A percentile compares a stretch with the other conserved stretches of the same genome.
Evolutionary conservation across 768 basidiomycete species (phyloP).

Genomic region (Crucibulum laeve): DNA sequence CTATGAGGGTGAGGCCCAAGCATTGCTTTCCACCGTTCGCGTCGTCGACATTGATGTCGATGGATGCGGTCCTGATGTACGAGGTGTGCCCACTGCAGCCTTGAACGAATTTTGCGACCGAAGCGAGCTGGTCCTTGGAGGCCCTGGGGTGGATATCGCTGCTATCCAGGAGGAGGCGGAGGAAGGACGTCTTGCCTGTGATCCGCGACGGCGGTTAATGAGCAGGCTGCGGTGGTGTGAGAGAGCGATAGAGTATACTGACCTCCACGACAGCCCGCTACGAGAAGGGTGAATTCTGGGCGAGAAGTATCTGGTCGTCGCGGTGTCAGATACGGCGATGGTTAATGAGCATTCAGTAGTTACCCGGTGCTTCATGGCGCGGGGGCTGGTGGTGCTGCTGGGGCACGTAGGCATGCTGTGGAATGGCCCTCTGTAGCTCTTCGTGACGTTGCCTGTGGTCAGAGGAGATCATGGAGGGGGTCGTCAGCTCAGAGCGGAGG

Average conservation of each 20-base stretch:
- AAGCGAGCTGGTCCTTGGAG: conserved; percentile 71
- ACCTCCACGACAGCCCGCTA: conserved; percentile 76
- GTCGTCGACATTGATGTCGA: conserved; percentile 67
- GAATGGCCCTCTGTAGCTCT: conserved; percentile 26
- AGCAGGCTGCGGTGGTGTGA: conserved; percentile 9
- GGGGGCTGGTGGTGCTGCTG: conserved; percentile 13
- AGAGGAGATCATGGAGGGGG: conserved; percentile 49
- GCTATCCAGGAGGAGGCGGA: conserved; percentile 82
- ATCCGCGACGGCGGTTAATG: conserved; percentile 28
- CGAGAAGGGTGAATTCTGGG: conserved; percentile 64
- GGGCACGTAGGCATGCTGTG: conserved; percentile 14
- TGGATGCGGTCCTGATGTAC: conserved; percentile 63
- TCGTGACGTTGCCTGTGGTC: conserved; percentile 48
- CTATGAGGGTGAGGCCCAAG: conserved; percentile 68
- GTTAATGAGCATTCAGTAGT: conserved; percentile 11
- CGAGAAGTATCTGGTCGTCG: conserved; percentile 24
- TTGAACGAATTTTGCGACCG: conserved; percentile 80
- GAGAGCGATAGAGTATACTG: conserved; percentile 18
- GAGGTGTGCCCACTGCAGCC: conserved; percentile 69
- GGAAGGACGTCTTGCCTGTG: conserved; percentile 84
- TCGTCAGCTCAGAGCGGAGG: conserved; percentile 38
- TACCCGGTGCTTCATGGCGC: conserved; percentile 34
- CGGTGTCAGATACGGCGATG: conserved; percentile 9
- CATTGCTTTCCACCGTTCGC: conserved; percentile 38
- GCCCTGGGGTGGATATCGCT: conserved; percentile 58